A percentile compares a stretch with the other conserved stretches of the same genome.
Conservation (phyloP, 2,329 filamentous ascomycete species). For the Calonectria pseudoreteaudii region DNA sequence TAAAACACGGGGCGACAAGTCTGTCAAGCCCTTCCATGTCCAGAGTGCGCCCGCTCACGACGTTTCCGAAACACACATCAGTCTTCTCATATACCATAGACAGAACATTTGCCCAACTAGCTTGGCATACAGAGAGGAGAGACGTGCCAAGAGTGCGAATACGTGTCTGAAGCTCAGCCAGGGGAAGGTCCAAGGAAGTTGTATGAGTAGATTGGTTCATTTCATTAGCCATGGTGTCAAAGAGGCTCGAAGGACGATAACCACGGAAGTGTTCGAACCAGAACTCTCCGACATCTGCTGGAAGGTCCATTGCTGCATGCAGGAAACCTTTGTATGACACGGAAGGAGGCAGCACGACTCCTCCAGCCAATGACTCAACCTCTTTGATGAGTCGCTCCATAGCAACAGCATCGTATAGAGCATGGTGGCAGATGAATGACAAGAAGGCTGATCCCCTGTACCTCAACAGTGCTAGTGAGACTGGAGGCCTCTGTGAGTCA, state of each 20-base stretch:
- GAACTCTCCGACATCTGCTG: constrained; percentile 67
- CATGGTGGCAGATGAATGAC: constrained; percentile 77
- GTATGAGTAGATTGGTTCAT: constrained; percentile 46
- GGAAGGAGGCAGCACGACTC: constrained; percentile 58
- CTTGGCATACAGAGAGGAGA: constrained; percentile 76
- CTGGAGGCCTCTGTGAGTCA: constrained; percentile 58
- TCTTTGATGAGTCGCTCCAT: constrained; percentile 78
- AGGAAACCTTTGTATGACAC: constrained; percentile 75
- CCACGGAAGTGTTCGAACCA: constrained; percentile 71
- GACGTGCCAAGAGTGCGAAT: constrained; percentile 68
- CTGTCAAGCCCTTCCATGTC: constrained; percentile 74
- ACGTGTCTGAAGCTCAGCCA: constrained; percentile 60
- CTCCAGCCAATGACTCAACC: constrained; percentile 69
- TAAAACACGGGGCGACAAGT: constrained; percentile 92
- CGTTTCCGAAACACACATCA: constrained; percentile 89
- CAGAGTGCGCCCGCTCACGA: constrained; percentile 81
- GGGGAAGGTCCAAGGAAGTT: constrained; percentile 48
- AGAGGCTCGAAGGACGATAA: constrained; percentile 54
- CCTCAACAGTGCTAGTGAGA: constrained; percentile 58
- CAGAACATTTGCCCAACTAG: constrained; percentile 77
- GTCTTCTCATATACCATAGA: constrained; percentile 63
- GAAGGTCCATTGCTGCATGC: constrained; percentile 62
- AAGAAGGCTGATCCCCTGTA: constrained; percentile 49
- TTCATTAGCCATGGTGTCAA: constrained; percentile 33
- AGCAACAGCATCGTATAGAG: constrained; percentile 87